Base-by-base conservation (phyloP, 192 early-diverging fungal species). In the Mortierella hygrophila region DNA sequence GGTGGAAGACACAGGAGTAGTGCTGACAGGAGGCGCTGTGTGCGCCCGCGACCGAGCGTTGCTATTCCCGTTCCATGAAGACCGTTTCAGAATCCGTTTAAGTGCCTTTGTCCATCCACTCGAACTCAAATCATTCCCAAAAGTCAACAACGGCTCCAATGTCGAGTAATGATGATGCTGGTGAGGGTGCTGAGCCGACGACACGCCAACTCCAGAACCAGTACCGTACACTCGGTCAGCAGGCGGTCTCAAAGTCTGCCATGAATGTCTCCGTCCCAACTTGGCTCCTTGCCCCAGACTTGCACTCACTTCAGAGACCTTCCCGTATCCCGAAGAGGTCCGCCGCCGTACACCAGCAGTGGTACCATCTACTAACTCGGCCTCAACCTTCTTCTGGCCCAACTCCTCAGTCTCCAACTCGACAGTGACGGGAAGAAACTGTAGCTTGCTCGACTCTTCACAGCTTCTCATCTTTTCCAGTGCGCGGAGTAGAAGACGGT, bases 371-470 rank as follows among this genome's bases (percentile, higher is more conserved):
- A 44, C 1, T 15, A 75, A 0, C 26, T 76, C 41, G 16, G 81
- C 81, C 46, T 72, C 75, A 1, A 69, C 52, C 32, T 47, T 23
- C n/a, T 77, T 82, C 11, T 68, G 68, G 5, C 75, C 75, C 20
- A 82, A 41, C 11, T 82, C 75, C 3, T 49, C 23, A 4, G 75
- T 77, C 42, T 82, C 75, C 21, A 82, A 37, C 21, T 46, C 68
- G 11, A 82, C 69, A 8, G 52, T 9, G 26, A 35, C 72, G 0
- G 75, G 81, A 29, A 82, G n/a, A 60, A 82, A 77, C 70, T 82
- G 70, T 4, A 68, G 5, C 11, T 4, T 46, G 20, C 44, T 37
- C 9, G 75, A 72, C 5, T 44, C 57, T 15, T 68, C 38, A 6
- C 15, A 32, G 37, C 37, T 29, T 41, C 6, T 37, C 52, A 77